Conservation (phyloP, 208 protist genomes). For the Trypanosoma grayi region DNA sequence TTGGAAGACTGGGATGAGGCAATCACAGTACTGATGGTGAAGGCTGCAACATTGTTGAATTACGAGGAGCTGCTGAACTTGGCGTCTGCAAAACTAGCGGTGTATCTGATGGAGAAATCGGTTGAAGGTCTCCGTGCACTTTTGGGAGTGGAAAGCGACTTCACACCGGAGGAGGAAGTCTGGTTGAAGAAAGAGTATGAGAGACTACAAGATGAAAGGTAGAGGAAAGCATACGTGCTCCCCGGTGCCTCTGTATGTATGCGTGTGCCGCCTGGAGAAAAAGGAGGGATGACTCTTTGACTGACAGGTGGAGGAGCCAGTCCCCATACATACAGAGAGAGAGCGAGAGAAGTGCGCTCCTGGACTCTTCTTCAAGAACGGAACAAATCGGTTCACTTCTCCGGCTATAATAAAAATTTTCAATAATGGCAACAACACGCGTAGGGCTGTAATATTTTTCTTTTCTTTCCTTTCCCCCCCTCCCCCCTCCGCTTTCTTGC, state of each 20-base stretch:
- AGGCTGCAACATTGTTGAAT: conserved; percentile 86
- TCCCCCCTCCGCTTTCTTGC: background rate
- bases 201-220: conserved; percentile 16
- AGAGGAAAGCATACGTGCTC: too few species aligned
- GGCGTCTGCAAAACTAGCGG: conserved; percentile 81
- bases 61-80: conserved; percentile 85
- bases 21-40: conserved; percentile 70
- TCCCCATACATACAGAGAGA: too few species aligned
- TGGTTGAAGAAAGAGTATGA: conserved; percentile 82
- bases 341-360: too few species aligned
- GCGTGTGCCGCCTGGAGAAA: too few species aligned
- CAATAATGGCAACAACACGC: too few species aligned
- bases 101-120: conserved; percentile 78
- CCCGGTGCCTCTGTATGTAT: too few species aligned
- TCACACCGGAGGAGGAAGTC: conserved; percentile 75
- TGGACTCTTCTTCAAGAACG: too few species aligned
- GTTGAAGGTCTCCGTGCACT: conserved; percentile 83
- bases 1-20: conserved; percentile 77
- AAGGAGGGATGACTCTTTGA: too few species aligned
- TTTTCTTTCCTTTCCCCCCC: background rate
- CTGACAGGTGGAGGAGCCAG: too few species aligned
- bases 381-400: too few species aligned
- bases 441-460: too few species aligned
- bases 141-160: conserved; percentile 89
- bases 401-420: too few species aligned